Percentiles rank a stretch among this genome's conserved stretches.
These are phyloP conservation scores for Trichoderma endophyticum DNA, from an alignment of 2,329 filamentous ascomycete species.

Conservation along the genomic window DNA sequence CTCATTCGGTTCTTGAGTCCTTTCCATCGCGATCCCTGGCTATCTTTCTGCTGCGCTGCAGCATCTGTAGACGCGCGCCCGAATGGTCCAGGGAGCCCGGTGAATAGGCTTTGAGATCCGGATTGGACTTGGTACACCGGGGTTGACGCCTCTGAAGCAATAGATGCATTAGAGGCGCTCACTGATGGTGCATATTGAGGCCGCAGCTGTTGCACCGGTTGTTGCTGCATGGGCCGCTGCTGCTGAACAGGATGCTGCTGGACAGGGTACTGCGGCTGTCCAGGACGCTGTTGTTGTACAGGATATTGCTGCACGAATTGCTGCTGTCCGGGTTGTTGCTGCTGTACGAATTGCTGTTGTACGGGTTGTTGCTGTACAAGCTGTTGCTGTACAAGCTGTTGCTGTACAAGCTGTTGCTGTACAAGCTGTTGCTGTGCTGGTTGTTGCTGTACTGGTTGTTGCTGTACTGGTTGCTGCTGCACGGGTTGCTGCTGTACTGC, in stretches of 20 bases:
- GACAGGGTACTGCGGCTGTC: not conserved
- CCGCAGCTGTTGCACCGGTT: not conserved
- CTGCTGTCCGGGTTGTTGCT: not conserved
- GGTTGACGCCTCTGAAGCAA: not conserved
- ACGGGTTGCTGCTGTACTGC: not conserved
- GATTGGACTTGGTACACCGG: not conserved
- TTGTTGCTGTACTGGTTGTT: not conserved
- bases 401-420: not conserved
- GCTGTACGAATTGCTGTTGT: not conserved
- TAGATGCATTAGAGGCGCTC: not conserved
- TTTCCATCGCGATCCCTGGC: conserved; percentile 33
- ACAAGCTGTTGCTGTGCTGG: not conserved
- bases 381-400: not conserved
- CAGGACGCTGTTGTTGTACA: not conserved
- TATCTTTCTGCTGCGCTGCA: conserved; percentile 19
- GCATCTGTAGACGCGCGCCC: not conserved
- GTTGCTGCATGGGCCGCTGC: not conserved
- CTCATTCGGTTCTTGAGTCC: conserved; percentile 33
- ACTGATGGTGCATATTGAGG: conserved; percentile 2
- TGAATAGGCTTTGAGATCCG: not conserved
- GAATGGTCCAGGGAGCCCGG: not conserved
- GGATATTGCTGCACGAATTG: not conserved
- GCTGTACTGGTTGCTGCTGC: not conserved
- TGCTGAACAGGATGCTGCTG: not conserved
- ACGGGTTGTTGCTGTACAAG: not conserved